phyloP scores from a whole-genome alignment of 768 basidiomycete genomes.

The Leccinum ochraceum region DNA sequence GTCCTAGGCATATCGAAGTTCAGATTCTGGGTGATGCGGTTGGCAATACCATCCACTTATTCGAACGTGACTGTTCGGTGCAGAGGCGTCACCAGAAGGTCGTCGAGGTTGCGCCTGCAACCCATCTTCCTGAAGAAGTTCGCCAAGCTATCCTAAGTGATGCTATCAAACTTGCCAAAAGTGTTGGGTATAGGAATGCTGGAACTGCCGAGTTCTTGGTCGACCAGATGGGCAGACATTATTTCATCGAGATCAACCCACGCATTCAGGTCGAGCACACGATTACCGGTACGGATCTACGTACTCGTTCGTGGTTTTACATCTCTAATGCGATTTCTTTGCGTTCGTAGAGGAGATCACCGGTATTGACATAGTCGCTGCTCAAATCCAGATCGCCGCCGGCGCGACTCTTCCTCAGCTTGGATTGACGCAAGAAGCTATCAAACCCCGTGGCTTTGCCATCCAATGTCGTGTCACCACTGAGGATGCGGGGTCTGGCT shows the following conservation, averaged over 20 bases:
- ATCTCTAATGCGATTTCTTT: neutral
- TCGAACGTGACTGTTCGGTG: slow-evolving; percentile 99
- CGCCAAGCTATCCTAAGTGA: slow-evolving; percentile 85
- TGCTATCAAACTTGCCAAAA: slow-evolving; percentile 92
- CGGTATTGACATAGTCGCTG: slow-evolving; percentile 98
- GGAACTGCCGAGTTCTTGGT: slow-evolving; percentile 99
- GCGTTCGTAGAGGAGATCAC: slow-evolving; percentile 90
- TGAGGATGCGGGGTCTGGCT: slow-evolving; percentile 87
- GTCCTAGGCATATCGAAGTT: slow-evolving; percentile 97
- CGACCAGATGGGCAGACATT: slow-evolving; percentile 93
- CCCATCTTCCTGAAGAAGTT: slow-evolving; percentile 87
- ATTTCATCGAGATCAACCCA: slow-evolving; percentile 99
- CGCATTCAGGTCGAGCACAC: slow-evolving; percentile 99
- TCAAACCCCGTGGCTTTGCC: slow-evolving; percentile 94
- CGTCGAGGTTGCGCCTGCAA: slow-evolving; percentile 97
- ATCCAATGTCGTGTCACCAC: slow-evolving; percentile 99
- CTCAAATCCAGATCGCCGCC: slow-evolving; percentile 99
- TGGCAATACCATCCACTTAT: slow-evolving; percentile 96
- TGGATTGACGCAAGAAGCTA: slow-evolving; percentile 93
- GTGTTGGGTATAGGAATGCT: slow-evolving; percentile 94
- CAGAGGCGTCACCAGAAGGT: slow-evolving; percentile 99
- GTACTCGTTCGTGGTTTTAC: neutral
- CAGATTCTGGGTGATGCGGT: slow-evolving; percentile 89
- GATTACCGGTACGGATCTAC: slow-evolving; percentile 75
- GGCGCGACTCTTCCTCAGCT: slow-evolving; percentile 95